These are phyloP conservation scores for Didymella exigua DNA, from an alignment of 2,329 filamentous ascomycete genomes.

Conservation along the genomic window DNA sequence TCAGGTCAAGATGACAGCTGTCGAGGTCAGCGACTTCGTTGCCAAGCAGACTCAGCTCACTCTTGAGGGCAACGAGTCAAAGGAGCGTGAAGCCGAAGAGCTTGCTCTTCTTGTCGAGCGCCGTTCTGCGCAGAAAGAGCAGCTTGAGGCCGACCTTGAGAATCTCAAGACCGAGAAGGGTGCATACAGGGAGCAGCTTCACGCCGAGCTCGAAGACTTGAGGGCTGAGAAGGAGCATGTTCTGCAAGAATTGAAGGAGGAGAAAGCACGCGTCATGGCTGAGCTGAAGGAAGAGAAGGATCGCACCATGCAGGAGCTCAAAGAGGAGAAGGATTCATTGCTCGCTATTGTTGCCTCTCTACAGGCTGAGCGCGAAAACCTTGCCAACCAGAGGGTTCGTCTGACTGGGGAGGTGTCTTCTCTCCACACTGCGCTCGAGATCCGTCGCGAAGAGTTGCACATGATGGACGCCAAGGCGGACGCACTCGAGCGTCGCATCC, in stretches of 20 bases:
- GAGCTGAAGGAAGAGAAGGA: conserved; percentile 46
- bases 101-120: conserved; percentile 81
- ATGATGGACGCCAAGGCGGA: conserved; percentile 91
- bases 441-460: conserved; percentile 88
- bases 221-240: conserved; percentile 52
- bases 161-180: conserved; percentile 57
- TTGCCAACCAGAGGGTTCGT: conserved; percentile 77
- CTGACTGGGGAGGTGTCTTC: conserved; percentile 86
- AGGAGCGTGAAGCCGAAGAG: conserved; percentile 79
- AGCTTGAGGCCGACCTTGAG: conserved; percentile 56
- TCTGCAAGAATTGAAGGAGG: conserved; percentile 44
- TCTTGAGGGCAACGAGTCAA: conserved; percentile 76
- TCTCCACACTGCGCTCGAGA: conserved; percentile 84
- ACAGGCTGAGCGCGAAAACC: conserved; percentile 72
- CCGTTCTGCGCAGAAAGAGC: conserved; percentile 68
- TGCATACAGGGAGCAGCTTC: conserved; percentile 66
- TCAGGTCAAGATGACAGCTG: conserved; percentile 82
- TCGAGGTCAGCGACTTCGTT: conserved; percentile 83
- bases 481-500: conserved; percentile 84
- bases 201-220: conserved; percentile 54
- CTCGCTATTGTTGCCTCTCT: conserved; percentile 63
- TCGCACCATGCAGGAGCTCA: conserved; percentile 41
- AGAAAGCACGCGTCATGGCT: conserved; percentile 50
- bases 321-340: conserved; percentile 54
- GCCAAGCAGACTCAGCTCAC: conserved; percentile 76